These are phyloP conservation scores for Salix viminalis DNA, from an alignment of 345 rosid species.

Conservation along the genomic window DNA sequence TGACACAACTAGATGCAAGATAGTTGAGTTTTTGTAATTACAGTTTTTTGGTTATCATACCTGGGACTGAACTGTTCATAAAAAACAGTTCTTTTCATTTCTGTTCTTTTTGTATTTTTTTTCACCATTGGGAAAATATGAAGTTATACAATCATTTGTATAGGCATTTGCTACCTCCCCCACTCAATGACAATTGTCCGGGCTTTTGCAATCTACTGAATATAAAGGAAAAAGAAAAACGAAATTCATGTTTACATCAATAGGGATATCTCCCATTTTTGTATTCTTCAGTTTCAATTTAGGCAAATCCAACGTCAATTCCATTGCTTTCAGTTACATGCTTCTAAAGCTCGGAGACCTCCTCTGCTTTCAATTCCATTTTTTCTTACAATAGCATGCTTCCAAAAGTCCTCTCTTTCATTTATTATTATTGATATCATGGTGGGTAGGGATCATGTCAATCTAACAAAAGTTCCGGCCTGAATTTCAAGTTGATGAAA, in stretches of 20 bases:
- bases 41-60: background rate
- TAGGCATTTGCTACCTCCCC: background rate
- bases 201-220: background rate
- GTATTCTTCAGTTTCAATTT: background rate
- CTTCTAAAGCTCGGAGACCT: background rate
- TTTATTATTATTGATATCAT: background rate
- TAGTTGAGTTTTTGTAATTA: background rate
- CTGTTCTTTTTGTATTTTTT: background rate
- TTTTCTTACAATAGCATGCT: background rate
- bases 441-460: too few species aligned
- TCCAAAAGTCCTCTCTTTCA: background rate
- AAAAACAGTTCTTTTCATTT: background rate
- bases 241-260: background rate
- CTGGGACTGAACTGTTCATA: background rate
- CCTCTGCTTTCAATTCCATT: background rate
- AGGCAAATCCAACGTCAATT: background rate
- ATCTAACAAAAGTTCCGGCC: background rate
- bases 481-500: background rate
- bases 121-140: background rate
- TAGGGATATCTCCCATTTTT: background rate
- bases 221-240: background rate
- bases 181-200: background rate
- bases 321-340: background rate
- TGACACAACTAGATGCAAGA: background rate
- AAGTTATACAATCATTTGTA: background rate